These are phyloP conservation scores for Glebionis coronaria DNA, from an alignment of 129 eudicot genomes.

Conservation along the genomic window DNA sequence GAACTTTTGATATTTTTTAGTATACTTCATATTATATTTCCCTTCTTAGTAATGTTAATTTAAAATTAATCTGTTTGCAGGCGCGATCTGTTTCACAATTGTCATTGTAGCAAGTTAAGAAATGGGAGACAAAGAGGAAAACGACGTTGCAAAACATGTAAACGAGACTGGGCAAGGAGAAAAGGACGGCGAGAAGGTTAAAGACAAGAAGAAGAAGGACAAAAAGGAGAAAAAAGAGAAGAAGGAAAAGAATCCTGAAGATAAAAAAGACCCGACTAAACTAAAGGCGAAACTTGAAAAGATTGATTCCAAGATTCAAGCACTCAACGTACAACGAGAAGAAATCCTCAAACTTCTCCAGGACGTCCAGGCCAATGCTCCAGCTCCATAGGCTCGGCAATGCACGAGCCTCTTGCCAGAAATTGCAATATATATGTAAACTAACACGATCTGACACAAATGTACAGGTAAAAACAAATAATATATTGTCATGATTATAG, in stretches of 20 bases:
- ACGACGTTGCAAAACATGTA: constrained; percentile 26
- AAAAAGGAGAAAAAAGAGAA: constrained; percentile 44
- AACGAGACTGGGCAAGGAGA: constrained; percentile 30
- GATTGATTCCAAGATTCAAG: constrained; percentile 50
- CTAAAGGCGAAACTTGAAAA: constrained; percentile 54
- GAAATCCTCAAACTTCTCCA: constrained; percentile 51
- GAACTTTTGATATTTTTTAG: neutral
- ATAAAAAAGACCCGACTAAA: constrained; percentile 53
- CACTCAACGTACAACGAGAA: constrained; percentile 43
- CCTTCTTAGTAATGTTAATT: neutral
- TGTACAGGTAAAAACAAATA: neutral
- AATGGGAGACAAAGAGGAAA: constrained; percentile 63
- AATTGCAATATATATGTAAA: constrained; percentile 7
- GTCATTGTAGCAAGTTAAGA: constrained; percentile 1
- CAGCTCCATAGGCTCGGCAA: constrained; percentile 14
- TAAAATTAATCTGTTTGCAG: neutral
- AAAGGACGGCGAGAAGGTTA: constrained; percentile 30
- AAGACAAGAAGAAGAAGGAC: constrained; percentile 53
- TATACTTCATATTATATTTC: neutral
- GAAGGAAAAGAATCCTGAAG: constrained; percentile 62
- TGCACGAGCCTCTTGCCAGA: neutral
- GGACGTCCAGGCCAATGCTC: constrained; percentile 36
- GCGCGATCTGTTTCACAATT: neutral
- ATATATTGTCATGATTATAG: neutral
- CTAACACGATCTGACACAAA: constrained; percentile 3